Evolutionary conservation across 208 protist genomes (phyloP).

Genomic region (Trichomonas gallinae): DNA sequence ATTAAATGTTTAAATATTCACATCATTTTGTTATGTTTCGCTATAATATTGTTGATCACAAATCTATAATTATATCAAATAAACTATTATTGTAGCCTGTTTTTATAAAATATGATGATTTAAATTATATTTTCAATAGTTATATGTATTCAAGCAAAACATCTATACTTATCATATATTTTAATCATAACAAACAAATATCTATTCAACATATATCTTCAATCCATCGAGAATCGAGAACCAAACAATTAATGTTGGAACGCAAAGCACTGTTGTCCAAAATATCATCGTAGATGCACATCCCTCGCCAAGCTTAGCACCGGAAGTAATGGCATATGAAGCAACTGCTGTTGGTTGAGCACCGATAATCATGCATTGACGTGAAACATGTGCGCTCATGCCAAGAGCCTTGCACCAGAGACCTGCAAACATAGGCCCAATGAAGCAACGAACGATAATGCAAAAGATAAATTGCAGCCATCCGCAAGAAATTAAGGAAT

Average conservation of each 20-base stretch:
- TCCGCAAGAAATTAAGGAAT: neutral
- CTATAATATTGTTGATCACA: too few relatives aligned
- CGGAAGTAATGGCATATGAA: neutral
- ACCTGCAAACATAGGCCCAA: neutral
- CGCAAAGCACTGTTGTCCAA: neutral
- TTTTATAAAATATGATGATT: neutral
- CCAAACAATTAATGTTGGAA: neutral
- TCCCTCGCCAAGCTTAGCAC: neutral
- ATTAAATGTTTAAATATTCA: too few relatives aligned
- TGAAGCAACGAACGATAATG: neutral
- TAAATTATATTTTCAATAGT: neutral
- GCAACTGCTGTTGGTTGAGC: neutral
- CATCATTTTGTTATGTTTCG: too few relatives aligned
- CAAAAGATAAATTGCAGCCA: neutral
- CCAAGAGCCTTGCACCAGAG: neutral
- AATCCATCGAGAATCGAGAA: neutral
- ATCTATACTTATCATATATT: neutral
- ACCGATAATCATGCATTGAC: neutral
- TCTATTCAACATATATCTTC: neutral
- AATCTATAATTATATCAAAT: too few relatives aligned
- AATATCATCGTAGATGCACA: conserved; percentile 5
- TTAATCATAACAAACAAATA: neutral
- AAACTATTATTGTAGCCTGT: neutral
- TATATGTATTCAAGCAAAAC: neutral
- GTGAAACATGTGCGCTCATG: neutral